Percentiles rank a stretch among this genome's conserved stretches.
Evolutionary conservation across 331 rosid species (phyloP).

Genomic region (Pyracantha coccinea): DNA sequence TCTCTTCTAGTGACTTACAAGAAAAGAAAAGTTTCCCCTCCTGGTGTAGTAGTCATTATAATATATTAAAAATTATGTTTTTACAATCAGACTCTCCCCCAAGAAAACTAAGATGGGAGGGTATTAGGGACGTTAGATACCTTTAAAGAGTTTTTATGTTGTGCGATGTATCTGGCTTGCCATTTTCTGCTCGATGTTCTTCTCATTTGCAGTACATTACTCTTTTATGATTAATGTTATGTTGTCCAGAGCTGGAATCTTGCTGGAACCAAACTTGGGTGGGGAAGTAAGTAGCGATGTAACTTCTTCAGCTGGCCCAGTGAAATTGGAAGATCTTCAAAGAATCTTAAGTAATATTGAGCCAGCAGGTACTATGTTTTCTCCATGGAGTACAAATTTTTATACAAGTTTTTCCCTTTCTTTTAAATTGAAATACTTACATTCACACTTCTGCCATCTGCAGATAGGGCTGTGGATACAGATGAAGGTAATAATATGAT

Average conservation of each 20-base stretch:
- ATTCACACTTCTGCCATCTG: slow-evolving; percentile 29
- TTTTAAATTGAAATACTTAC: slow-evolving; percentile 1
- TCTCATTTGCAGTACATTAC: neutral
- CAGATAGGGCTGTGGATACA: slow-evolving; percentile 59
- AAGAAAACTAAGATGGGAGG: neutral
- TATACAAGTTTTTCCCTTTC: neutral
- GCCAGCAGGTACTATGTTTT: slow-evolving; percentile 48
- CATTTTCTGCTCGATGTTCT: neutral
- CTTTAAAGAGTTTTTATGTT: neutral
- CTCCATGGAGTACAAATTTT: neutral
- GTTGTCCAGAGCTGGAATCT: slow-evolving; percentile 46
- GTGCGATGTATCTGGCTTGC: neutral
- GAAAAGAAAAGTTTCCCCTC: neutral
- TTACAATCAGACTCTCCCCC: neutral
- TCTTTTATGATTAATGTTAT: slow-evolving; percentile 3
- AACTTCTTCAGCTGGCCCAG: slow-evolving; percentile 65
- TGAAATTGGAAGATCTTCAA: slow-evolving; percentile 81
- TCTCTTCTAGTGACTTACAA: neutral
- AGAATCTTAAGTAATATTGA: slow-evolving; percentile 76
- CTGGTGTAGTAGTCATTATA: neutral
- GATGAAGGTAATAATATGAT: slow-evolving; percentile 63
- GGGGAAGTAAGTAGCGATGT: slow-evolving; percentile 48
- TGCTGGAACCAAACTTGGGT: slow-evolving; percentile 48
- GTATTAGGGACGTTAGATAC: neutral
- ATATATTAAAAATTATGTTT: neutral